Conservation (phyloP, 2,329 filamentous ascomycete species). For the Pochonia chlamydosporia region DNA sequence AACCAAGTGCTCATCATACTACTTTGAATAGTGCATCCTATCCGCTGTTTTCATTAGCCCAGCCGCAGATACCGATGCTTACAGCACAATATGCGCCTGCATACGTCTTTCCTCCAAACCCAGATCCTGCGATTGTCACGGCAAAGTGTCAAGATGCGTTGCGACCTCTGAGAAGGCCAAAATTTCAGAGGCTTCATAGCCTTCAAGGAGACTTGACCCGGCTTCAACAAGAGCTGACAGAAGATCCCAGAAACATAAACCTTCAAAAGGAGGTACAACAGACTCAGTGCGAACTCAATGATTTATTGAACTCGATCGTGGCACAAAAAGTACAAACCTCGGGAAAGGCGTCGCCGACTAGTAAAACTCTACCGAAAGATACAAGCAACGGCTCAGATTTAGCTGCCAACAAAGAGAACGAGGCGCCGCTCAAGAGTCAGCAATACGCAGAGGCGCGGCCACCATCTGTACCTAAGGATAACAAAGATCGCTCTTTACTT, state of each 20-base stretch:
- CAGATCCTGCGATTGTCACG: neutral
- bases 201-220: slow-evolving; percentile 22
- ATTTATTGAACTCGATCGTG: slow-evolving; percentile 16
- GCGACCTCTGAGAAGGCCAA: neutral
- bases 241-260: slow-evolving; percentile 14
- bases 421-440: neutral
- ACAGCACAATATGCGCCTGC: neutral
- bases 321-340: neutral
- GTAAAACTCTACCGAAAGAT: neutral
- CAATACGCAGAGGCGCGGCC: neutral
- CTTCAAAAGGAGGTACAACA: slow-evolving; percentile 18
- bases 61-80: neutral
- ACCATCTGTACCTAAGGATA: neutral
- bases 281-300: slow-evolving; percentile 25
- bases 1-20: neutral
- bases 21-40: neutral
- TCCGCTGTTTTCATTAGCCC: neutral
- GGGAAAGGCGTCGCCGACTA: neutral
- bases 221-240: slow-evolving; percentile 18
- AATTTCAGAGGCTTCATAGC: slow-evolving; percentile 13
- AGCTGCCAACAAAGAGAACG: slow-evolving; percentile 3
- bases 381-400: slow-evolving; percentile 12
- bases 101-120: neutral
- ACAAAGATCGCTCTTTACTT: neutral
- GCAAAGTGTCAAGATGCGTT: neutral